Evolutionary conservation across 108 stramenopile species (phyloP).

Genomic region (Poteriospumella lacustris): DNA sequence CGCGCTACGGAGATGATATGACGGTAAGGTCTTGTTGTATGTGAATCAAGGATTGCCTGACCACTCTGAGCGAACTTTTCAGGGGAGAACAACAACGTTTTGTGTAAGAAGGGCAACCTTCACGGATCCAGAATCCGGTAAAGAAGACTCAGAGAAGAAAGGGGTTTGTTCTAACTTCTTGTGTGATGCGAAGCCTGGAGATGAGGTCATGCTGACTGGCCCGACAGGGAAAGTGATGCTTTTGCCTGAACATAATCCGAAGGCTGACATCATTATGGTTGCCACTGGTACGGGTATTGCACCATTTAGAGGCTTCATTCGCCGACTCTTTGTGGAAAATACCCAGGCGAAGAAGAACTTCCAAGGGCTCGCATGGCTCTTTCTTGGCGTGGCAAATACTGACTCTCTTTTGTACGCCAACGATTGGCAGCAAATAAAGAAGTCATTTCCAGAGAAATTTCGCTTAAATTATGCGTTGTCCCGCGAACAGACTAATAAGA

Average conservation of each 20-base stretch:
- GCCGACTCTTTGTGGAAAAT: constrained; percentile 86
- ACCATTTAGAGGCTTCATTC: constrained; percentile 90
- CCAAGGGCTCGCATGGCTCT: constrained; percentile 93
- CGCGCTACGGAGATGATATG: constrained; percentile 96
- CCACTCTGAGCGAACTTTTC: not conserved
- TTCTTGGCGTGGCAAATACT: constrained; percentile 91
- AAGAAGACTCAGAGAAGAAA: constrained; percentile 95
- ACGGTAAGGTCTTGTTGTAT: constrained; percentile 44
- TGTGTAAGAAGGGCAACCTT: constrained; percentile 94
- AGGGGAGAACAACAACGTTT: constrained; percentile 81
- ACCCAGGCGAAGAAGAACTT: constrained; percentile 79
- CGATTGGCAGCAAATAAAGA: constrained; percentile 85
- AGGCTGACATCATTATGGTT: constrained; percentile 93
- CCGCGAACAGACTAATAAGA: constrained; percentile 83
- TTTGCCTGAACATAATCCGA: constrained; percentile 86
- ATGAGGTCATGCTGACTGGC: constrained; percentile 78
- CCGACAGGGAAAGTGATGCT: constrained; percentile 97
- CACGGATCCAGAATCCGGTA: constrained; percentile 83
- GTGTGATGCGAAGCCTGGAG: constrained; percentile 85
- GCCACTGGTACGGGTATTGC: constrained; percentile 96
- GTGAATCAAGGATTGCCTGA: not conserved
- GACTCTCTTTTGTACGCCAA: constrained; percentile 93
- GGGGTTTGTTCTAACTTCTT: constrained; percentile 97
- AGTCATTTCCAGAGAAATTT: constrained; percentile 75
- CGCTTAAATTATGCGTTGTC: constrained; percentile 87